phyloP scores from a whole-genome alignment of 257 asterid genomes.

The Nicotiana benthamiana region DNA sequence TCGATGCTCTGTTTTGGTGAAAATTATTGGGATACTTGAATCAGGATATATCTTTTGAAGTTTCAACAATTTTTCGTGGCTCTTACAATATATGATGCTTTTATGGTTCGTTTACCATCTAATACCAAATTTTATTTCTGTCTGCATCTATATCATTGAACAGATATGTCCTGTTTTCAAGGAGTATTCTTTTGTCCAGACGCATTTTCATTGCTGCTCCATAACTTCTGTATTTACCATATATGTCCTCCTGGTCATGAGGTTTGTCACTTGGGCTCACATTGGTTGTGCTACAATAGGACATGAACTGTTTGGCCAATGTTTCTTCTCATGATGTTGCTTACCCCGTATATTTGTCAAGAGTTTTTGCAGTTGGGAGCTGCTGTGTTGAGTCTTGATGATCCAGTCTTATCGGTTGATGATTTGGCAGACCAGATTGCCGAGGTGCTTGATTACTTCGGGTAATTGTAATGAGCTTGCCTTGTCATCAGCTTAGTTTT shows the following conservation, averaged over 20 bases:
- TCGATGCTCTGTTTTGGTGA: not conserved
- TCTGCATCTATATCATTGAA: conserved; percentile 11
- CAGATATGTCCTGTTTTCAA: conserved; percentile 55
- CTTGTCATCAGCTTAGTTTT: not conserved
- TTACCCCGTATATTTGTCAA: conserved; percentile 15
- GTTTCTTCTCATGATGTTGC: conserved; percentile 6
- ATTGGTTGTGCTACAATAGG: not conserved
- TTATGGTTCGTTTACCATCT: conserved; percentile 1
- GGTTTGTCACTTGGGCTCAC: conserved; percentile 23
- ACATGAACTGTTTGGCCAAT: not conserved
- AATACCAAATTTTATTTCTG: conserved; percentile 7
- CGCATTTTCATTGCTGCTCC: conserved; percentile 43
- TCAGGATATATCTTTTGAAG: not conserved
- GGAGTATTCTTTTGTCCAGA: conserved; percentile 45
- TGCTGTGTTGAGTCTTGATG: conserved; percentile 23
- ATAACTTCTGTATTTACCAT: conserved; percentile 49
- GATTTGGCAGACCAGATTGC: conserved; percentile 46
- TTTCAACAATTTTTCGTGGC: not conserved
- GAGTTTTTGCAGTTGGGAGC: conserved; percentile 44
- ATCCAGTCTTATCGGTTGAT: conserved; percentile 32
- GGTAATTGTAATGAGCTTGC: conserved; percentile 19
- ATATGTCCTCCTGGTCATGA: conserved; percentile 51
- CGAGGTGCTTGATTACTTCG: conserved; percentile 41
- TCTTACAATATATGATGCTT: not conserved
- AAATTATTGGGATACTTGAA: not conserved